Percentiles rank a stretch among this genome's conserved stretches.
Conservation (phyloP, 352 stramenopile genomes). For the Aphanomyces invadans region DNA sequence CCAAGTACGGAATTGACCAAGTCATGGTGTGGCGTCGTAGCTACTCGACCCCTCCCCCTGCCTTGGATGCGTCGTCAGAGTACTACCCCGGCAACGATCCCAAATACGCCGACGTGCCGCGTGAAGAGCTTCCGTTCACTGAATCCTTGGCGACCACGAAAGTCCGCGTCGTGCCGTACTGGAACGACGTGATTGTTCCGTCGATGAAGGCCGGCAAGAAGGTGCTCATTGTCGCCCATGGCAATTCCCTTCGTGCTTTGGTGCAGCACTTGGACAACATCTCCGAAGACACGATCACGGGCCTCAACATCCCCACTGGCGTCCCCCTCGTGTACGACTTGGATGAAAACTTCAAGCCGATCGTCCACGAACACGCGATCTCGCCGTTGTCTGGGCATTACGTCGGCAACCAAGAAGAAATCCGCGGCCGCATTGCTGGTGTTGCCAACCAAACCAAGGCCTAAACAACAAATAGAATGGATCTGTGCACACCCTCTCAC, state of each 20-base stretch:
- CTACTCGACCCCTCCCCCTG: conserved; percentile 95
- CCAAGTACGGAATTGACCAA: conserved; percentile 90
- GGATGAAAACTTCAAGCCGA: conserved; percentile 95
- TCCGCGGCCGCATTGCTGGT: conserved; percentile 93
- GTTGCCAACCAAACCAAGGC: conserved; percentile 95
- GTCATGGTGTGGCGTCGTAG: conserved; percentile 95
- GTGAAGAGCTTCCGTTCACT: conserved; percentile 87
- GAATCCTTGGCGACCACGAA: conserved; percentile 91
- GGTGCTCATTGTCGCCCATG: conserved; percentile 96
- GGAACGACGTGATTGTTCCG: conserved; percentile 91
- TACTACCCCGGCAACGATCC: conserved; percentile 89
- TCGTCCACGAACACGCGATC: conserved; percentile 90
- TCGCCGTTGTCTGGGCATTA: conserved; percentile 70
- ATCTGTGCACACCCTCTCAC: too few species aligned
- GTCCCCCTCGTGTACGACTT: conserved; percentile 96
- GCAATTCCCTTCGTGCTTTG: conserved; percentile 96
- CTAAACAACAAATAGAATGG: conserved; percentile 34
- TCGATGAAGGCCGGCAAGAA: conserved; percentile 92
- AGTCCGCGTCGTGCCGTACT: conserved; percentile 94
- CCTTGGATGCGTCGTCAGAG: conserved; percentile 75
- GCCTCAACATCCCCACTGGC: conserved; percentile 96
- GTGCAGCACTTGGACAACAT: conserved; percentile 99
- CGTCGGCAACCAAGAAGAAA: conserved; percentile 94
- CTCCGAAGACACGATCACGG: conserved; percentile 92
- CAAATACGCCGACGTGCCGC: conserved; percentile 86